Evolutionary conservation across 768 basidiomycete genomes (phyloP).

Genomic region (Boletus subparvulus): DNA sequence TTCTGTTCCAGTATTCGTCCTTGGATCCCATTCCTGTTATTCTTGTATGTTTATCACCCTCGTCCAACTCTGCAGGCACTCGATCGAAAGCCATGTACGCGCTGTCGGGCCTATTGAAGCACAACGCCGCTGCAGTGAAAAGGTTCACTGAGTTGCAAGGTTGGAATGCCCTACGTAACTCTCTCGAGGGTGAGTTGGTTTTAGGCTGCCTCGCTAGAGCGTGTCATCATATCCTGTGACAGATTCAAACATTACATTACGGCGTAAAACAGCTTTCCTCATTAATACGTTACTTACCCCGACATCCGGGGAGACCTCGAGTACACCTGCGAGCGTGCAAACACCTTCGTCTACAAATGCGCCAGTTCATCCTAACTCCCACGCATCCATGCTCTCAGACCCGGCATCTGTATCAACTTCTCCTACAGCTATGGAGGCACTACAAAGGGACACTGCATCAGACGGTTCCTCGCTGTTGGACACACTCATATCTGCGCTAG

Average conservation of each 20-base stretch:
- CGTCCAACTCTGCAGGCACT: slow-evolving; percentile 49
- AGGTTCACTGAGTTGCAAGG: slow-evolving; percentile 52
- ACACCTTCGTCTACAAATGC: slow-evolving; percentile 24
- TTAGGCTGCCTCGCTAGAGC: not conserved
- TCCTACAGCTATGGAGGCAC: slow-evolving; percentile 45
- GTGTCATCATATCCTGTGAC: slow-evolving; percentile 3
- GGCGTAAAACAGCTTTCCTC: slow-evolving; percentile 78
- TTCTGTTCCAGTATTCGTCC: slow-evolving; percentile 50
- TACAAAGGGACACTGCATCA: slow-evolving; percentile 37
- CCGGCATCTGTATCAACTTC: slow-evolving; percentile 55
- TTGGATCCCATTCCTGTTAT: slow-evolving; percentile 66
- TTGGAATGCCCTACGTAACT: slow-evolving; percentile 59
- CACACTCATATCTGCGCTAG: slow-evolving; percentile 51
- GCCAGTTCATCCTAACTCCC: slow-evolving; percentile 70
- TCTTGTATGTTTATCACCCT: slow-evolving; percentile 57
- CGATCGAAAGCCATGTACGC: slow-evolving; percentile 84
- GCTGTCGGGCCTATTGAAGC: slow-evolving; percentile 76
- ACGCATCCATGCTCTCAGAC: slow-evolving; percentile 59
- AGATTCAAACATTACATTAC: slow-evolving; percentile 79
- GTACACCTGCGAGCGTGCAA: slow-evolving; percentile 15
- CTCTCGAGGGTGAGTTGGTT: slow-evolving; percentile 55
- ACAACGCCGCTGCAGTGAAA: slow-evolving; percentile 65
- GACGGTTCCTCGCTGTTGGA: slow-evolving; percentile 40
- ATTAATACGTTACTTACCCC: slow-evolving; percentile 69
- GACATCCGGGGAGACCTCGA: slow-evolving; percentile 17